Percentiles rank a stretch among this genome's conserved stretches.
phyloP scores from a whole-genome alignment of 768 basidiomycete species.

The Dendrothele bispora region DNA sequence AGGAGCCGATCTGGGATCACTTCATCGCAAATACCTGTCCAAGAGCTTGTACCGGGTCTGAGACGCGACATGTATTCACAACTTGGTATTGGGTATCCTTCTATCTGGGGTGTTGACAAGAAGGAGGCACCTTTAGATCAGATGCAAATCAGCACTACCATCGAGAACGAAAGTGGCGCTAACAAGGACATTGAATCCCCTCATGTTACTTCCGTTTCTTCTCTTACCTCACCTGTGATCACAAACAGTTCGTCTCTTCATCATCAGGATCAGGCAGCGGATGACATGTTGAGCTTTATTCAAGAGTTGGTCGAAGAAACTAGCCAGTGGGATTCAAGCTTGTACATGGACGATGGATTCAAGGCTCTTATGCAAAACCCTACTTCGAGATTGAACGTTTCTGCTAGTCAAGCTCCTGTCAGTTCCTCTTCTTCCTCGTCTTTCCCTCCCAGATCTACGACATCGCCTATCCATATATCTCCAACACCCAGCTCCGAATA shows the following conservation, averaged over 20 bases:
- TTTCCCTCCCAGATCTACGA: too few relatives aligned
- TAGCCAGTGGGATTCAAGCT: conserved; percentile 48
- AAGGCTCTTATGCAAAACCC: conserved; percentile 41
- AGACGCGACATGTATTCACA: conserved; percentile 8
- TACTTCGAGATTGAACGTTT: neutral
- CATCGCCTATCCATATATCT: too few relatives aligned
- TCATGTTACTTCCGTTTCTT: too few relatives aligned
- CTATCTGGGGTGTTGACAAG: conserved; percentile 1
- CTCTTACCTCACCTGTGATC: too few relatives aligned
- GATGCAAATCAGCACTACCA: too few relatives aligned
- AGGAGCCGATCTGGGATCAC: too few relatives aligned
- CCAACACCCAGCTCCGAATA: too few relatives aligned
- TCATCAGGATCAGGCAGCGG: conserved; percentile 25
- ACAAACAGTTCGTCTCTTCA: too few relatives aligned
- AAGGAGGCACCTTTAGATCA: too few relatives aligned
- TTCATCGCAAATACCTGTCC: conserved; percentile 1
- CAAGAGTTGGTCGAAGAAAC: conserved; percentile 50
- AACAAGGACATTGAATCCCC: too few relatives aligned
- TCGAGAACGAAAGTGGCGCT: too few relatives aligned
- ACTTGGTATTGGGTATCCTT: conserved; percentile 18
- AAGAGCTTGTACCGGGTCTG: neutral
- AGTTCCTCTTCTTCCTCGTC: neutral
- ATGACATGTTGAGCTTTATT: conserved; percentile 41
- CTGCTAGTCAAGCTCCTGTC: neutral
- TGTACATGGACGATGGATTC: conserved; percentile 50